phyloP scores from a whole-genome alignment of 1,284 basidiomycete genomes.

The Bondarzewia mesenterica region DNA sequence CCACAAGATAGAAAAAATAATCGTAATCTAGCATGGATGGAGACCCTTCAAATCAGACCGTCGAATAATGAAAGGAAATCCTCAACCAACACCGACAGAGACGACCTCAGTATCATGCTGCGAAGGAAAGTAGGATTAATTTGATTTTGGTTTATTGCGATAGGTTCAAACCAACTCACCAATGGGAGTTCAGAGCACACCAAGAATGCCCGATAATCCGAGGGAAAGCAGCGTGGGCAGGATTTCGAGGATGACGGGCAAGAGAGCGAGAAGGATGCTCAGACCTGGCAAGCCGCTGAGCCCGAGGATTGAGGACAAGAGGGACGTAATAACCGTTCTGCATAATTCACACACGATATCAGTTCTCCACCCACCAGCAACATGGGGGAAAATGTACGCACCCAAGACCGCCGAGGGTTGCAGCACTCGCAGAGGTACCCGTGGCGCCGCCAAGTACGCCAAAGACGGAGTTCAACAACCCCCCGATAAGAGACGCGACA shows the following conservation, averaged over 20 bases:
- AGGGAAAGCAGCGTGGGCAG: not conserved
- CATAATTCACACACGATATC: not conserved
- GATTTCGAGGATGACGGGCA: not conserved
- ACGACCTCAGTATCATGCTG: too few species aligned
- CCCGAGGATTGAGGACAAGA: not conserved
- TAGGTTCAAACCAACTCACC: too few species aligned
- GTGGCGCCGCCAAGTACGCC: not conserved
- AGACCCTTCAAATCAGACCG: too few species aligned
- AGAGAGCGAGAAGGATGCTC: not conserved
- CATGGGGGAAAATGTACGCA: too few species aligned
- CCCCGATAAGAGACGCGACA: not conserved
- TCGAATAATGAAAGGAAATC: too few species aligned
- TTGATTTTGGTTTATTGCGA: too few species aligned
- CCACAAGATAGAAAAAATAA: too few species aligned
- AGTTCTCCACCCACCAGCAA: not conserved
- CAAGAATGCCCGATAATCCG: not conserved
- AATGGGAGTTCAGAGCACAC: too few species aligned
- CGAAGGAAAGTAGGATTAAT: too few species aligned
- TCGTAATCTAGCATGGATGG: too few species aligned
- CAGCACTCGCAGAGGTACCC: too few species aligned
- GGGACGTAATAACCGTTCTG: not conserved
- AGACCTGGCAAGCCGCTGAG: not conserved
- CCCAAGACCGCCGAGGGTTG: not conserved
- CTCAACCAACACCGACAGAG: too few species aligned
- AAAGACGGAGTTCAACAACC: not conserved